Base-by-base conservation (phyloP, 495 filamentous ascomycete species). In the Neurospora tetraspora region DNA sequence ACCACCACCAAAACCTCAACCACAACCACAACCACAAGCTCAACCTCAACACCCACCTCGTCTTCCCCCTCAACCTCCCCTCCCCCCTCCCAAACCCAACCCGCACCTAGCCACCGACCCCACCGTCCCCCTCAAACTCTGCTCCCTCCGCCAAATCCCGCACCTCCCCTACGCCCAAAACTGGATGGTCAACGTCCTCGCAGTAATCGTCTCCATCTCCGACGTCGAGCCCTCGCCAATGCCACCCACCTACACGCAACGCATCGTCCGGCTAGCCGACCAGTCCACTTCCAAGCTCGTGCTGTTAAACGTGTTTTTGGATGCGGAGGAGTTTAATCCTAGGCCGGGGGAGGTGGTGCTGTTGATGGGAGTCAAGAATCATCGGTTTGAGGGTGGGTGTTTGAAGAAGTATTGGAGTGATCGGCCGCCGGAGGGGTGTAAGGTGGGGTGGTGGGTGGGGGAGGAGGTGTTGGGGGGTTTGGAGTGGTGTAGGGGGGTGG, bases 391-490 rank as follows among this genome's bases (percentile, higher is more conserved):
- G 9, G 85, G 84, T 7, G 85, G 85, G 1, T 79, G 80, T 53
- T 65, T 86, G 72, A 83, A 84, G 73, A 86, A 86, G 74, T 86
- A 85, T 69, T 78, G 69, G 0, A 85, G 82, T 69, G 85, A 86
- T 68, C 69, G 74, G 47, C 73, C 77, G 0, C 73, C 37, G 20
- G 45, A 71, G 3, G 81, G 81, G 40, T 73, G 72, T 3, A 34
- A 1, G 27, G 34, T 14, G 53, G 10, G 5, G 53, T 86, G 85
- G 84, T 86, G 85, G 85, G 77, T 81, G 20, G 76, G 81, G 72
- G 82, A 81, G 45, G 72, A 70, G 71, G 74, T 73, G 65, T 74
- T 85, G 72, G 74, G 75, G 11, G 23, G 27, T 0, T 1, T 61
- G 3, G 53, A 7, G 23, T 85, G 83, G 84, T 85, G 83, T 69